Percentiles rank a stretch among this genome's conserved stretches.
phyloP scores from a whole-genome alignment of 495 filamentous ascomycete genomes.

The Trypethelium eluteriae region DNA sequence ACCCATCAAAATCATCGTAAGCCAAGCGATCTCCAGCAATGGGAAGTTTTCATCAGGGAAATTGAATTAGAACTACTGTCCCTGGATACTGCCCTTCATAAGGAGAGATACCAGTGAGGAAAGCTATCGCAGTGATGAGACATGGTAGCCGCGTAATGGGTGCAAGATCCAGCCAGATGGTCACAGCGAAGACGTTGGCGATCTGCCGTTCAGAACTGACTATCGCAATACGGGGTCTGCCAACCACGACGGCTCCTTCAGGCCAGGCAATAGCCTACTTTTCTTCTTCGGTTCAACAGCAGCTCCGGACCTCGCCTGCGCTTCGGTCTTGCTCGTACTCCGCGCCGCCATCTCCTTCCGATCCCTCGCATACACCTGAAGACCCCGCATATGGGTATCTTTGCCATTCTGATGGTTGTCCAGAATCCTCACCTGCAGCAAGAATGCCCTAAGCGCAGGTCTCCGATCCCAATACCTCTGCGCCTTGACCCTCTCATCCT shows the following conservation, averaged over 20 bases:
- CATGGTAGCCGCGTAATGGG: too few relatives aligned
- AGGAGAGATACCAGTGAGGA: too few relatives aligned
- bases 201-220: background rate
- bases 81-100: too few relatives aligned
- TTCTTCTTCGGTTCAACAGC: background rate
- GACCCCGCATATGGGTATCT: constrained; percentile 88
- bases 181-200: too few relatives aligned
- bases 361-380: constrained; percentile 84
- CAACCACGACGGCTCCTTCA: constrained; percentile 13
- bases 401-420: constrained; percentile 99
- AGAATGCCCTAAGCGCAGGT: constrained; percentile 66
- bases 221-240: constrained; percentile 6
- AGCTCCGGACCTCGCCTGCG: background rate
- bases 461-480: constrained; percentile 25
- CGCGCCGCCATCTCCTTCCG: constrained; percentile 28
- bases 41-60: too few relatives aligned
- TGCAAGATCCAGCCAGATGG: too few relatives aligned
- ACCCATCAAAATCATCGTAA: too few relatives aligned
- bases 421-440: constrained; percentile 76
- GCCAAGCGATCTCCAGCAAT: too few relatives aligned
- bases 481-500: constrained; percentile 17
- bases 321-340: background rate
- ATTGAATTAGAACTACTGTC: too few relatives aligned
- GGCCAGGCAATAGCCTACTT: background rate
- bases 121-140: too few relatives aligned